phyloP scores from a whole-genome alignment of 1,139 yeast species.

The Geotrichum klebahnii region DNA sequence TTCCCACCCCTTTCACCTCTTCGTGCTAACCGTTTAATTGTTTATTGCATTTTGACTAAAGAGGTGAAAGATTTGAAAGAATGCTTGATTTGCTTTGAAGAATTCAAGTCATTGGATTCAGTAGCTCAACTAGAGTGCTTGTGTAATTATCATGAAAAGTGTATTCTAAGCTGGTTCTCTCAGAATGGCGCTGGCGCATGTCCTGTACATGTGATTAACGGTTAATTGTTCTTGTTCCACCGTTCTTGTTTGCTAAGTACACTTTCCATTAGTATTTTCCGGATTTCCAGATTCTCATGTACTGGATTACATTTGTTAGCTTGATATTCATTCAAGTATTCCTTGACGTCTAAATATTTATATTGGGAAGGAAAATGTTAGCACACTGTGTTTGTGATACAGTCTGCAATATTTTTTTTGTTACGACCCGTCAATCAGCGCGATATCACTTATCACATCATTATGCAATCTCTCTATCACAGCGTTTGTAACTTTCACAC shows the following conservation, averaged over 20 bases:
- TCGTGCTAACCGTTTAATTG: slow-evolving; percentile 73
- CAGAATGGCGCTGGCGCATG: slow-evolving; percentile 81
- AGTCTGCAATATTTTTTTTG: no score
- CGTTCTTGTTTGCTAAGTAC: neutral
- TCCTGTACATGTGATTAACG: slow-evolving; percentile 64
- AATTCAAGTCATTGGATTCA: slow-evolving; percentile 74
- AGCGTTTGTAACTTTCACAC: no score
- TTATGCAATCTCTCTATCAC: no score
- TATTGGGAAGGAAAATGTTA: no score
- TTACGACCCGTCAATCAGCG: no score
- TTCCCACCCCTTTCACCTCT: slow-evolving; percentile 52
- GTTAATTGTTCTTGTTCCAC: slow-evolving; percentile 15
- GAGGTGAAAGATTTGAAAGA: slow-evolving; percentile 44
- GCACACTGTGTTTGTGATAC: no score
- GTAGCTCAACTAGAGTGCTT: slow-evolving; percentile 90
- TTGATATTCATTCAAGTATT: no score
- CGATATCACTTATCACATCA: no score
- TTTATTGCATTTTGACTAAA: slow-evolving; percentile 61
- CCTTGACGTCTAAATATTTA: no score
- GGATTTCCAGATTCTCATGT: no score
- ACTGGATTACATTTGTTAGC: no score
- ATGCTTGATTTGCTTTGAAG: slow-evolving; percentile 91
- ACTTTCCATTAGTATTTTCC: neutral
- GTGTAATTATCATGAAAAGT: slow-evolving; percentile 85
- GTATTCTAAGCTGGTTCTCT: slow-evolving; percentile 86